phyloP scores from a whole-genome alignment of 1,139 yeast species.

The Yamadazyma pseudoaaseri region DNA sequence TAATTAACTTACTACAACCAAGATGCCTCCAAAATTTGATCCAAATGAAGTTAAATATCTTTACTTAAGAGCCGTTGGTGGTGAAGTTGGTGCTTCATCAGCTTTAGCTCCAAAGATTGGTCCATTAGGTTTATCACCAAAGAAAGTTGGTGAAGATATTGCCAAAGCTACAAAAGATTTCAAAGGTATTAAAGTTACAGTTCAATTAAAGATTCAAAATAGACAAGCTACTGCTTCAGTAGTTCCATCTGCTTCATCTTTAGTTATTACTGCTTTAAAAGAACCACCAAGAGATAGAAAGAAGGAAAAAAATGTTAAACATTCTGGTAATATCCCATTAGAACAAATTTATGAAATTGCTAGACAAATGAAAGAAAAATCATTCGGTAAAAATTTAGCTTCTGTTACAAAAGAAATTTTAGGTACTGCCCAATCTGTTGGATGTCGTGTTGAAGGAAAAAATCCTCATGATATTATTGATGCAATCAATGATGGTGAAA shows the following conservation, averaged over 20 bases:
- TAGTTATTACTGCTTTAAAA: slow-evolving; percentile 98
- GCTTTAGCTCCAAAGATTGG: slow-evolving; percentile 99
- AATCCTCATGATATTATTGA: slow-evolving; percentile 99
- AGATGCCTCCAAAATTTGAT: slow-evolving; percentile 97
- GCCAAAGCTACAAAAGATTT: slow-evolving; percentile 99
- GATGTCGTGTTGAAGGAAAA: slow-evolving; percentile 98
- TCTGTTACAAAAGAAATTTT: slow-evolving; percentile 98
- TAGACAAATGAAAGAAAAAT: slow-evolving; percentile 95
- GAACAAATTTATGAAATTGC: slow-evolving; percentile 97
- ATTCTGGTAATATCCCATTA: slow-evolving; percentile 97
- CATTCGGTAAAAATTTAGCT: slow-evolving; percentile 96
- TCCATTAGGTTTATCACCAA: slow-evolving; percentile 99
- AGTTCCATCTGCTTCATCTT: slow-evolving; percentile 99
- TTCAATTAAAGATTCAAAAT: slow-evolving; percentile 98
- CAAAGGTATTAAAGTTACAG: slow-evolving; percentile 99
- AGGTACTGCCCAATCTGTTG: slow-evolving; percentile 99
- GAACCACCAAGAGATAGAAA: slow-evolving; percentile 99
- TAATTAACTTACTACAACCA: slow-evolving; percentile 18
- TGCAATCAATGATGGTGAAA: slow-evolving; percentile 97
- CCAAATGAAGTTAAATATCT: slow-evolving; percentile 98
- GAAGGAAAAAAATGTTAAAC: slow-evolving; percentile 99
- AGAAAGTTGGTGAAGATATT: slow-evolving; percentile 99
- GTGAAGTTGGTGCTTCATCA: slow-evolving; percentile 99
- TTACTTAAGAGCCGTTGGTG: slow-evolving; percentile 99
- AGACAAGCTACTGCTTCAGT: slow-evolving; percentile 99